Evolutionary conservation across 179 eudicot genomes (phyloP), one percentile per base, ranked within the genome.

Genomic region (Gypsophila paniculata): DNA sequence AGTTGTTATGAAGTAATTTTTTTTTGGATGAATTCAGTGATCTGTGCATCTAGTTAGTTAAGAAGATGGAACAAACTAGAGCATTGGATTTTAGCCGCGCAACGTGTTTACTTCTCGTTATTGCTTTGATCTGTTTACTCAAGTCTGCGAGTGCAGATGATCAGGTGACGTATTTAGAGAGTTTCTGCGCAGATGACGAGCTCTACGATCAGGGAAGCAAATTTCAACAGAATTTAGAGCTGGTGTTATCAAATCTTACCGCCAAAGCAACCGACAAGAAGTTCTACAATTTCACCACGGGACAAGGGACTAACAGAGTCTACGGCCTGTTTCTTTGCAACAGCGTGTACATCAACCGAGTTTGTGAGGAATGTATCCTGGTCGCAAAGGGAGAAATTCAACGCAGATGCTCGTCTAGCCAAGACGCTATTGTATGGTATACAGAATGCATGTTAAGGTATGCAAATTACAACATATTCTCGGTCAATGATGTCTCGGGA

Each of bases 251-350:
- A 32, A 62, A 75, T 21, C 78, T 75, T n/a, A 52, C 62, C n/a
- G 14, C 78, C 25, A 69, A 69, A 34, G 57, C 64, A 2, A 39
- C 15, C 55, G 61, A 62, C 38, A 52, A 69, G 38, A 75, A 69
- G 58, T 75, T 75, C 70, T 69, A 70, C 25, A 75, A 75, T 8
- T 38, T 62, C 32, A 61, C 65, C 18, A 42, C 39, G 5, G 78
- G 78, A 10, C 64, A 75, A 52, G 8, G 54, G 22, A 48, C 73
- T 19, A 61, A 62, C 77, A 59, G 14, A 57, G 73, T 61, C 62
- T 61, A 69, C n/a, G 78, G 73, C 42, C 73, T 75, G 32, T 68
- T 65, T 70, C 76, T 74, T 54, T 74, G 76, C 22, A 65, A 26
- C 54, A 53, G 46, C 29, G 52, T 39, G n/a, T 39, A 66, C 52